Conservation (phyloP, 2,329 filamentous ascomycete species). For the Pseudophaeomoniella oleicola region DNA sequence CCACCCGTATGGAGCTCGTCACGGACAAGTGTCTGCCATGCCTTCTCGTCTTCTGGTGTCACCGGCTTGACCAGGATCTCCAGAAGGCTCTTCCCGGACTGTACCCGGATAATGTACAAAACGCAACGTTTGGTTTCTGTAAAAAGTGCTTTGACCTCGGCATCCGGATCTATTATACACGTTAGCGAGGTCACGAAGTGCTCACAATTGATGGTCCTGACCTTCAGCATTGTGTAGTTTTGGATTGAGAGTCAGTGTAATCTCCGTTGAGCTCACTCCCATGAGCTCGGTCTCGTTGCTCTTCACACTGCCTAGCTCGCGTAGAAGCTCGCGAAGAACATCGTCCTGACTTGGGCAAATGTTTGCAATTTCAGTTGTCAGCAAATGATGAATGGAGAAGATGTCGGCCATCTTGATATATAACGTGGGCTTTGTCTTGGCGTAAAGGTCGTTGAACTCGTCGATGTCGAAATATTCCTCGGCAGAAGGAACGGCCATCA, state of each 20-base stretch:
- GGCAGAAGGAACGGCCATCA: constrained; percentile 73
- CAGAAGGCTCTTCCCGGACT: constrained; percentile 80
- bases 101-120: constrained; percentile 92
- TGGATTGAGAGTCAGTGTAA: constrained; percentile 77
- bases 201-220: constrained; percentile 16
- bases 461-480: constrained; percentile 95
- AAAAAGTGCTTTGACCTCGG: constrained; percentile 79
- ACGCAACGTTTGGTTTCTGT: constrained; percentile 98
- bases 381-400: constrained; percentile 83
- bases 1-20: constrained; percentile 64
- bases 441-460: constrained; percentile 95
- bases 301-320: constrained; percentile 89
- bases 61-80: constrained; percentile 91
- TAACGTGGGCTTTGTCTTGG: constrained; percentile 90
- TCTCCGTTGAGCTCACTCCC: constrained; percentile 73
- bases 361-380: constrained; percentile 61
- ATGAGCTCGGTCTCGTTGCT: constrained; percentile 90
- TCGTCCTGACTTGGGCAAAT: constrained; percentile 76
- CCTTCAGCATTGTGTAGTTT: constrained; percentile 75
- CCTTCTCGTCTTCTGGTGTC: constrained; percentile 69
- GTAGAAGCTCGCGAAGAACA: constrained; percentile 75
- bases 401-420: constrained; percentile 99
- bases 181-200: constrained; percentile 11
- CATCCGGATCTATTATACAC: constrained; percentile 57
- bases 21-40: constrained; percentile 66